These are phyloP conservation scores for Saccharomycopsis amapae DNA, from an alignment of 805 yeast genomes.

Conservation along the genomic window DNA sequence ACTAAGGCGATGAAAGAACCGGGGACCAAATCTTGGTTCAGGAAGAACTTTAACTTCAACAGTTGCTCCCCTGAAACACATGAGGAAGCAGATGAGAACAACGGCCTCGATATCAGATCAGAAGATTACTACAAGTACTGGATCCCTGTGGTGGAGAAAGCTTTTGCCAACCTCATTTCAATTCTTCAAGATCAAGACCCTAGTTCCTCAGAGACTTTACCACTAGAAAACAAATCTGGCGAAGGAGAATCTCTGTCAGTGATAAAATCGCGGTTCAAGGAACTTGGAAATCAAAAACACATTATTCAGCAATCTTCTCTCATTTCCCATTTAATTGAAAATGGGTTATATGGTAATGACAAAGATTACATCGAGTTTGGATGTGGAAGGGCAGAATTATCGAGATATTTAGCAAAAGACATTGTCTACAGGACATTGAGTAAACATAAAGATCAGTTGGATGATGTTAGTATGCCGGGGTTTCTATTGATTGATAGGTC, in stretches of 20 bases:
- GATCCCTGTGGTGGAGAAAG: slow-evolving; percentile 32
- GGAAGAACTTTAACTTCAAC: slow-evolving; percentile 37
- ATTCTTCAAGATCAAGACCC: not conserved
- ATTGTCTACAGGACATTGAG: slow-evolving; percentile 22
- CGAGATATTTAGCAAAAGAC: slow-evolving; percentile 45
- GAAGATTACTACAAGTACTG: slow-evolving; percentile 25
- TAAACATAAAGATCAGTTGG: slow-evolving; percentile 3
- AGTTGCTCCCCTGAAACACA: not conserved
- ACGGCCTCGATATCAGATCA: not conserved
- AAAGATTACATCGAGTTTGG: slow-evolving; percentile 69
- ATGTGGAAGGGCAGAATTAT: slow-evolving; percentile 82
- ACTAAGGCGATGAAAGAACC: slow-evolving; percentile 29
- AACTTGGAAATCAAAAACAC: slow-evolving; percentile 59
- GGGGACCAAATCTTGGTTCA: slow-evolving; percentile 44
- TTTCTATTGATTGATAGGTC: slow-evolving; percentile 71
- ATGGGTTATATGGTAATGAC: slow-evolving; percentile 31
- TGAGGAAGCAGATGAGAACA: not conserved
- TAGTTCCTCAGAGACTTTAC: slow-evolving; percentile 4
- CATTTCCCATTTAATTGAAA: slow-evolving; percentile 50
- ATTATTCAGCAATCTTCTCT: slow-evolving; percentile 76
- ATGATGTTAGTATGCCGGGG: slow-evolving; percentile 22
- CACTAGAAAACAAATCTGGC: slow-evolving; percentile 26
- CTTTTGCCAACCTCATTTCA: slow-evolving; percentile 23
- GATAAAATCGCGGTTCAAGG: slow-evolving; percentile 33
- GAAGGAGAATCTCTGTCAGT: slow-evolving; percentile 26